Conservation (phyloP, 495 filamentous ascomycete species). For the Neurospora sp. region DNA sequence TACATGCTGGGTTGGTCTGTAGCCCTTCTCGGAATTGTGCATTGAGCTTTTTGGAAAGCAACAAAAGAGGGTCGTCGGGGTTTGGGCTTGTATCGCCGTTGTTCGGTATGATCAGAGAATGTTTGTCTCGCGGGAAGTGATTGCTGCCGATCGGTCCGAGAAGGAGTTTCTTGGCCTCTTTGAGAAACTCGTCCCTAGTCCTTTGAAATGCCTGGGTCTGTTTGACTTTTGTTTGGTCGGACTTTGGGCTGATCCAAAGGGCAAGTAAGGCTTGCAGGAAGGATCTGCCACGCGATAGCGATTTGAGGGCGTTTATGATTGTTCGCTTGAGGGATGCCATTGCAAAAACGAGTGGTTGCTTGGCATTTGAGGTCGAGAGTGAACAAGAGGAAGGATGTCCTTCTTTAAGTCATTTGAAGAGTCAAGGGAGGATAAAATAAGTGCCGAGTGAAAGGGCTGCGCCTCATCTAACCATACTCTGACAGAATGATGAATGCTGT, state of each 20-base stretch:
- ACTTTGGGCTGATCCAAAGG: slow-evolving; percentile 35
- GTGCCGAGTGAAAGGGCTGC: neutral
- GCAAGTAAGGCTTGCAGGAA: slow-evolving; percentile 40
- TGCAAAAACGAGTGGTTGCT: slow-evolving; percentile 33
- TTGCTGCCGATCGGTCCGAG: slow-evolving; percentile 22
- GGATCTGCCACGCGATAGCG: slow-evolving; percentile 40
- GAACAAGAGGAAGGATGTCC: neutral
- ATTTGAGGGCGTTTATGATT: slow-evolving; percentile 34
- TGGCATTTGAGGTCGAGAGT: slow-evolving; percentile 23
- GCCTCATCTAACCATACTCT: neutral
- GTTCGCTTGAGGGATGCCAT: slow-evolving; percentile 37
- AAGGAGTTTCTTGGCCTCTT: slow-evolving; percentile 27
- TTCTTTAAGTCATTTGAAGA: slow-evolving; percentile 16
- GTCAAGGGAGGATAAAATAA: neutral
- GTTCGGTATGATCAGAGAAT: neutral
- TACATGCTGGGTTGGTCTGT: slow-evolving; percentile 37
- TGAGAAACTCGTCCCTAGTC: slow-evolving; percentile 18
- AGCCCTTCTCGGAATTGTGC: slow-evolving; percentile 36
- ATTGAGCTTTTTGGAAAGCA: slow-evolving; percentile 34
- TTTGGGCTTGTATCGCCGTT: neutral
- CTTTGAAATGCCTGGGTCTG: neutral
- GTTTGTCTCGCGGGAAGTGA: neutral
- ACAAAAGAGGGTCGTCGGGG: slow-evolving; percentile 19
- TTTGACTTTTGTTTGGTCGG: slow-evolving; percentile 8
- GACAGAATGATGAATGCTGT: neutral